Base-by-base conservation (phyloP, 2,329 filamentous ascomycete genomes). In the Hymenoscyphus fraxineus region DNA sequence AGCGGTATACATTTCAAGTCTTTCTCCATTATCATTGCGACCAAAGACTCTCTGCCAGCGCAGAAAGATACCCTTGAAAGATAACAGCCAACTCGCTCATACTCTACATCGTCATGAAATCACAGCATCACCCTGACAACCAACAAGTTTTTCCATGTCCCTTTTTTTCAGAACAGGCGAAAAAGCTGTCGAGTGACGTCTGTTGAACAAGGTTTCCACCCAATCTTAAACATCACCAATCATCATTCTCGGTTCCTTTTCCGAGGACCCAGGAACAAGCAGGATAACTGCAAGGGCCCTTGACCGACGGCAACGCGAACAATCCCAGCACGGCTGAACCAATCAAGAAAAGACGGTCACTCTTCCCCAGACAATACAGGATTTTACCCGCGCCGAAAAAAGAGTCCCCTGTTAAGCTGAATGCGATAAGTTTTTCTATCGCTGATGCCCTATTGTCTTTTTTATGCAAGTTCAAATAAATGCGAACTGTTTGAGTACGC, bases 351-450 rank as follows among this genome's bases (percentile, higher is more conserved):
- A 12, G 32, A 22, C 51, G 27, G 19, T 10, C 60, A 55, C 32
- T 27, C 15, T 40, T 40, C 51, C 47, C 51, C 51, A 41, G 35
- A 61, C 51, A 40, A 47, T 38, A 2, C 60, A 61, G 44, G 47
- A 47, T 31, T 57, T n/a, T 10, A 22, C 59, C 44, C 40, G 38
- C 59, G 6, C 31, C 13, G 7, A 35, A 38, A n/a, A 58, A 58
- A 27, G 27, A 27, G 40, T 54, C 19, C 51, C 60, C 47, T 61
- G 60, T 44, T 40, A 19, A 61, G 60, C 60, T 61, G 60, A 61
- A 61, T 55, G n/a, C 38, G n/a, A 39, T 61, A 61, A 27, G 2
- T 35, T 35, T 57, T 27, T 15, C 27, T 61, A 39, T 54, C 41
- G n/a, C 39, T 32, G 19, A 19, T 32, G 12, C 19, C 47, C 58